Base-by-base conservation (phyloP, 139 green algal genomes). In the Chlamydomonas sp. region DNA sequence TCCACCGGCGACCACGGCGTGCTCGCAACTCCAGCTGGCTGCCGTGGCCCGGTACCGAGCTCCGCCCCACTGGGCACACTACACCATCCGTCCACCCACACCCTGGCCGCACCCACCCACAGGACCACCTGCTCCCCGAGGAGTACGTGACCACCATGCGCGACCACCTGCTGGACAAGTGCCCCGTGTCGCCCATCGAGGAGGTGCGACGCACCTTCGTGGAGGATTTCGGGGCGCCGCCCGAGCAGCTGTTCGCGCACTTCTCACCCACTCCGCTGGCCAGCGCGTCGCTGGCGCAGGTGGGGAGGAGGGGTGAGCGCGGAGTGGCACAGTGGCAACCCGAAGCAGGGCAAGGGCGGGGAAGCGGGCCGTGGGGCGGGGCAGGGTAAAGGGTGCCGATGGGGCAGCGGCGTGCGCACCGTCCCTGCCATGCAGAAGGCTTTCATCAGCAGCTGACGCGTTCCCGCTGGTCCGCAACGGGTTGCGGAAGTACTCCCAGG, bases 61-160 rank as follows among this genome's bases (percentile, higher is more conserved):
- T 31, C 17, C 20, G 62, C 10, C 49, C 4, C 61, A 8, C 78
- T 18, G 61, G 12, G 78, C 62, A 49, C 31, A 5, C 4, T 75
- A 15, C 69, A 75, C 18, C 12, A 12, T 5, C 16, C 15, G 12
- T 17, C 68, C n/a, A 58, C 18, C 59, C 68, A n/a, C 81, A 5
- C 20, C 60, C 64, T 14, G 58, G 66, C 16, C 18, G 59, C 77
- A 14, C n/a, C 1, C 31, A 62, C 63, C 67, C 80, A 16, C 95
- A 98, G 96, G 96, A 99, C 88, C 96, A 99, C 88, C 84, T 99
- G 71, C 88, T 99, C 62, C 97, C 97, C 18, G 83, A 92, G 4
- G 92, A 96, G 93, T 99, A 99, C 85, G 97, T 99, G 62, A 18
- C 77, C 8, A 97, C 93, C 0, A 98, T 99, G 95, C 88, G 93